phyloP scores from a whole-genome alignment of 768 basidiomycete species.

The Macrocybe gigantea region DNA sequence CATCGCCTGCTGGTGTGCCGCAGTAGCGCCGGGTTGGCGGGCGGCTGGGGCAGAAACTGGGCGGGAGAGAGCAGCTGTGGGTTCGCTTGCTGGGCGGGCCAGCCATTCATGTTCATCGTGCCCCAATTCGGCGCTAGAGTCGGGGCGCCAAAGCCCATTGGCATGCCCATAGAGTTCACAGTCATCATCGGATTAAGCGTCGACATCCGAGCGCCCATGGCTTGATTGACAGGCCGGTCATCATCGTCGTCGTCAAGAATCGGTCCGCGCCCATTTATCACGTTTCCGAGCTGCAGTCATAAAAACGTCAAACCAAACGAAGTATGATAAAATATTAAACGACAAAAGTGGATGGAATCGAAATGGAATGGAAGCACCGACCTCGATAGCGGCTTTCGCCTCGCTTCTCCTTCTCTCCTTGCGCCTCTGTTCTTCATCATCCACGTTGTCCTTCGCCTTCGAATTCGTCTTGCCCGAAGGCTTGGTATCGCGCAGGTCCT shows the following conservation, averaged over 20 bases:
- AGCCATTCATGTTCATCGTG: constrained; percentile 11
- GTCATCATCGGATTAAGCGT: constrained; percentile 40
- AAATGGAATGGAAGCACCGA: constrained; percentile 27
- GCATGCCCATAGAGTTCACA: constrained; percentile 23
- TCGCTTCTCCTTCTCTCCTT: constrained; percentile 73
- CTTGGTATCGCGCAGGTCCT: constrained; percentile 25
- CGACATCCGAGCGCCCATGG: constrained; percentile 31
- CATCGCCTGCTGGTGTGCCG: constrained; percentile 86
- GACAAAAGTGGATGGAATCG: neutral
- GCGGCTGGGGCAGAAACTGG: constrained; percentile 36
- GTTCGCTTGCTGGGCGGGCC: constrained; percentile 7
- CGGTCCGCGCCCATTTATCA: constrained; percentile 74
- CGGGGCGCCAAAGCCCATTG: constrained; percentile 11
- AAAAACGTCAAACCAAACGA: constrained; percentile 5
- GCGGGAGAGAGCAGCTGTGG: constrained; percentile 34
- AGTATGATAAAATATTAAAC: neutral
- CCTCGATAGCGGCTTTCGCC: constrained; percentile 86
- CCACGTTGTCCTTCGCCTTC: constrained; percentile 18
- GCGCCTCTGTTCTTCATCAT: constrained; percentile 49
- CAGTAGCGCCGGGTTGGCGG: constrained; percentile 55
- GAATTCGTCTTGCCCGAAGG: constrained; percentile 8
- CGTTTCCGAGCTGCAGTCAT: constrained; percentile 68
- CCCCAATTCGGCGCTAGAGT: constrained; percentile 10
- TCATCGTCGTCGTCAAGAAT: constrained; percentile 50
- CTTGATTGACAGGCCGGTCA: constrained; percentile 41